Evolutionary conservation across 2,329 filamentous ascomycete genomes (phyloP), one percentile per base, ranked within the genome.

Genomic region (Scedosporium apiospermum): DNA sequence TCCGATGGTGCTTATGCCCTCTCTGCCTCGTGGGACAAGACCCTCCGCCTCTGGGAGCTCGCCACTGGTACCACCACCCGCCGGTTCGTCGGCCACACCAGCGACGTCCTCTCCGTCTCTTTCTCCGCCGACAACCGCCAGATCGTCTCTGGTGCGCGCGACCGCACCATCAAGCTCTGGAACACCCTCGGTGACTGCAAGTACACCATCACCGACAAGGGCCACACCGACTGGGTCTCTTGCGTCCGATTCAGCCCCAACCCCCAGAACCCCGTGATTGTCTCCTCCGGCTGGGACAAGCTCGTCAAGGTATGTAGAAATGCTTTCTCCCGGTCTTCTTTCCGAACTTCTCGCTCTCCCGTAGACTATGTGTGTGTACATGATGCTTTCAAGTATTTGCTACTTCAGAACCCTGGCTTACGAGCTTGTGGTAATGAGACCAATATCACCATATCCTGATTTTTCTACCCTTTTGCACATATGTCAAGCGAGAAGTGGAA

Each of bases 321-420:
- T n/a, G 4, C n/a, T 9, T 38, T 18, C 57, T 16, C 3, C 6
- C 53, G 9, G 93, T 86, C 67, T 60, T 66, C 59, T 59, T 59
- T 65, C 60, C 21, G 5, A 27, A 60, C 9, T 59, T 57, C 58
- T 38, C 44, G 16, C 63, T 34, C 63, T 7, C 62, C 42, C 55
- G 49, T 18, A 51, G 63, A n/a, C 34, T 44, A 34, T 49, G 64
- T 69, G 66, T 64, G 68, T 77, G 82, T 82, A 86, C 77, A 95
- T 92, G 93, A 98, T 98, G 93, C 85, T 89, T 86, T 89, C 87
- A 89, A 91, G 93, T 98, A 98, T 98, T 98, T 98, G 95, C 95
- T 98, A 98, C 95, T 99, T 98, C 93, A 97, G 95, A 99, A 92
- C 91, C 86, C 76, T 77, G 76, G 74, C 81, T 12, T 79, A 78